A percentile compares a stretch with the other conserved stretches of the same genome.
Conservation (phyloP, 2,329 filamentous ascomycete genomes). For the Penicillium sp. region DNA sequence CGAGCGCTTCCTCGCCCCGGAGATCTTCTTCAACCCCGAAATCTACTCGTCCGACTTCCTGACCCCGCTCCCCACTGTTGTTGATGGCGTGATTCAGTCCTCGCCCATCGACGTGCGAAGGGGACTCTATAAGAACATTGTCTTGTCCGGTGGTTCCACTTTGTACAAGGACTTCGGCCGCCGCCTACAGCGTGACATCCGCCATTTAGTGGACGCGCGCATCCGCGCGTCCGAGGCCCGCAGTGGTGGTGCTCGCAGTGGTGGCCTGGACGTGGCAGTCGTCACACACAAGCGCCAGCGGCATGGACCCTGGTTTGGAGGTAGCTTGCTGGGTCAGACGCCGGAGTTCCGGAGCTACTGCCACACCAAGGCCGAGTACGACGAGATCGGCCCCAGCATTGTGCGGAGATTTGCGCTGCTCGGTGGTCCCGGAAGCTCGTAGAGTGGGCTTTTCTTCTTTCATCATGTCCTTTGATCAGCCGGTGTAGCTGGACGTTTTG, state of each 20-base stretch:
- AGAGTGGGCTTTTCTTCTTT: constrained; percentile 19
- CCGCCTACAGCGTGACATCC: constrained; percentile 93
- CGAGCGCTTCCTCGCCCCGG: constrained; percentile 94
- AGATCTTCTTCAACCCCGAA: constrained; percentile 99
- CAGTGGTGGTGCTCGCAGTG: constrained; percentile 88
- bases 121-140: constrained; percentile 99
- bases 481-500: constrained; percentile 27
- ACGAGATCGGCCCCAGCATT: constrained; percentile 94
- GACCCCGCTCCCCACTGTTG: constrained; percentile 88
- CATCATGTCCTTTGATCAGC: constrained; percentile 24
- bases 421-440: constrained; percentile 73
- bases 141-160: constrained; percentile 92
- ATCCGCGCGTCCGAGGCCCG: constrained; percentile 89
- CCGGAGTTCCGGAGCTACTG: constrained; percentile 98
- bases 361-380: constrained; percentile 86
- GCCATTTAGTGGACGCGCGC: constrained; percentile 87
- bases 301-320: constrained; percentile 98
- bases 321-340: constrained; percentile 91
- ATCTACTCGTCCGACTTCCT: constrained; percentile 99
- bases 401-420: constrained; percentile 90
- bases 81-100: constrained; percentile 94
- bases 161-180: constrained; percentile 98
- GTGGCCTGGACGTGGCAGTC: constrained; percentile 93
- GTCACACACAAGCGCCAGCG: constrained; percentile 96
- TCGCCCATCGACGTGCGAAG: constrained; percentile 96